phyloP scores from a whole-genome alignment of 257 asterid species.

The Anisodus acutangulus region DNA sequence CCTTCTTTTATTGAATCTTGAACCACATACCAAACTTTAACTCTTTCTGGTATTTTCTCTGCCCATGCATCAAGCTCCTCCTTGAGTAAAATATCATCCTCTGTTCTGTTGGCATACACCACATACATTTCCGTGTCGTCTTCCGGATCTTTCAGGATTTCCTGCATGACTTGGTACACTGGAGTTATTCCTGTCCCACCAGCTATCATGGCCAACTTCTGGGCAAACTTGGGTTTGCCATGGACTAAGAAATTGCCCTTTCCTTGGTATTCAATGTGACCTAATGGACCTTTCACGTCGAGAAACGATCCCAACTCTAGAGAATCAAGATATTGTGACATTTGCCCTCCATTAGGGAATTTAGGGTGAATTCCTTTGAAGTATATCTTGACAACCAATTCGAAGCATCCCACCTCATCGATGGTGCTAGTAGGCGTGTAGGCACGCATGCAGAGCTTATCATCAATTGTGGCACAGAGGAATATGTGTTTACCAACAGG shows the following conservation, averaged over 20 bases:
- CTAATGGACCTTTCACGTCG: conserved; percentile 84
- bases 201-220: conserved; percentile 81
- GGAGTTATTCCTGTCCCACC: conserved; percentile 97
- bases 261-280: conserved; percentile 86
- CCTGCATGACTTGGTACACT: conserved; percentile 85
- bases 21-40: conserved; percentile 91
- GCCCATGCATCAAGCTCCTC: conserved; percentile 91
- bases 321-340: conserved; percentile 77
- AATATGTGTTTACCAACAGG: conserved; percentile 88
- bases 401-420: conserved; percentile 71
- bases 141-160: conserved; percentile 72
- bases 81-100: conserved; percentile 70
- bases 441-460: conserved; percentile 90
- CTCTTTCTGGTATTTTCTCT: conserved; percentile 54
- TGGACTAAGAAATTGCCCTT: conserved; percentile 63
- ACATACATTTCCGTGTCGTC: conserved; percentile 76
- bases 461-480: conserved; percentile 65
- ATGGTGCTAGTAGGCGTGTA: conserved; percentile 82
- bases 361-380: conserved; percentile 68
- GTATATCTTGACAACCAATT: conserved; percentile 76
- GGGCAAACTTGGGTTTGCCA: conserved; percentile 67
- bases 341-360: conserved; percentile 85
- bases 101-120: conserved; percentile 88
- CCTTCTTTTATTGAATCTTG: conserved; percentile 52
- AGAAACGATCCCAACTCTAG: conserved; percentile 56